Evolutionary conservation across 2,329 filamentous ascomycete genomes (phyloP), one percentile per base, ranked within the genome.

Genomic region (Aspergillus fumigatus): DNA sequence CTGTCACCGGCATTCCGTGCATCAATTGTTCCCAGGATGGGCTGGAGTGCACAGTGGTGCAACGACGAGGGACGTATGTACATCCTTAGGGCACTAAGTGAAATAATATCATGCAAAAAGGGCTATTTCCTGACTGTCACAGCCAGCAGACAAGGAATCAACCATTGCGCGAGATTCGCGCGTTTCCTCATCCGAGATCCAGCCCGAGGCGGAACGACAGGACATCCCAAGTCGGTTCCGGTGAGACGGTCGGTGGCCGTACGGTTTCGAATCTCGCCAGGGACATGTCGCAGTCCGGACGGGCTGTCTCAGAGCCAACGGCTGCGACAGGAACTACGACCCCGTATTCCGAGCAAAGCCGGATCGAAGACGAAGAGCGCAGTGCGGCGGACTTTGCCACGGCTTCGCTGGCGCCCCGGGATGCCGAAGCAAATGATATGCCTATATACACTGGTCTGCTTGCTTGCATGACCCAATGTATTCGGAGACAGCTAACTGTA

Each of bases 21-120:
- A 59, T 66, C 25, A 66, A 65, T 5, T 72, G 70, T 61, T 60
- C 64, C 11, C 66, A 68, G 51, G 67, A 72, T 55, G 53, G 55
- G 26, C 56, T 62, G 1, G 58, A 66, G 23, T 72, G 70, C 53
- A 56, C 68, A 25, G 66, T 71, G n/a, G 58, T 14, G 43, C 35
- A 32, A 45, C 26, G 32, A 25, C 48, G 32, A 27, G 27, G 47
- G 48, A n/a, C n/a, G 48, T 43, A 43, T 0, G 40, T 43, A 43
- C 9, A 43, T 43, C 8, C 10, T 38, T 17, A 23, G 0, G 23
- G 23, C 23, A 23, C 4, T 23, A 23, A 23, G 23, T 2, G 32
- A 35, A 11, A 35, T 2, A 17, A 11, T 43, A 43, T 2, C 8
- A 19, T 21, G 21, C 8, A 10, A 43, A 6, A n/a, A 43, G 40